These are phyloP conservation scores for Cladophialophora exuberans DNA, from an alignment of 2,329 filamentous ascomycete species.

Conservation along the genomic window DNA sequence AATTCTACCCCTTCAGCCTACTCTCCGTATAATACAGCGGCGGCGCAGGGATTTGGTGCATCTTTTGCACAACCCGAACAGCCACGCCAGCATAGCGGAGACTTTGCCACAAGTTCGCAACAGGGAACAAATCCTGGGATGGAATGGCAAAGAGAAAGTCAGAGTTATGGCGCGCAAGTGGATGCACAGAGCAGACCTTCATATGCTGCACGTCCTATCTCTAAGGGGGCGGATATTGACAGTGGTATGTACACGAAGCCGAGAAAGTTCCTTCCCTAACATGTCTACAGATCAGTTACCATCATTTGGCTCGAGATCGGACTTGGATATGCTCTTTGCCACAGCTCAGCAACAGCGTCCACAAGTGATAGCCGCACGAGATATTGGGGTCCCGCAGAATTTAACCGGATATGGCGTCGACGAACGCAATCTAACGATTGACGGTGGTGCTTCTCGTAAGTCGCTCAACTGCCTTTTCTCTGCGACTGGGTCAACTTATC, in stretches of 20 bases:
- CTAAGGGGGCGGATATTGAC: constrained; percentile 9
- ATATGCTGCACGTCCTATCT: not conserved
- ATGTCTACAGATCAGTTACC: constrained; percentile 22
- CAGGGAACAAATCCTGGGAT: constrained; percentile 2
- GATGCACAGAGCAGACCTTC: constrained; percentile 6
- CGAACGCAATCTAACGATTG: constrained; percentile 6
- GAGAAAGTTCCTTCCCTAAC: constrained; percentile 6
- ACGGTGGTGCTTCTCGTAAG: constrained; percentile 27
- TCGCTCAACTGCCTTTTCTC: not conserved
- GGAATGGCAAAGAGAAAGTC: constrained; percentile 8
- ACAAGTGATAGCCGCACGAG: not conserved
- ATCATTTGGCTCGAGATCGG: constrained; percentile 28
- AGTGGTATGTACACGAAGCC: constrained; percentile 12
- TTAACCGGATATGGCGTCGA: not conserved
- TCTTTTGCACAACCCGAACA: constrained; percentile 18
- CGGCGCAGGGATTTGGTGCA: constrained; percentile 4
- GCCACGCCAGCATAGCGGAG: constrained; percentile 5
- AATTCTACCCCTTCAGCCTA: constrained; percentile 23
- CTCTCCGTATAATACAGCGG: constrained; percentile 16
- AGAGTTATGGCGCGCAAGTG: constrained; percentile 11
- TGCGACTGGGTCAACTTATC: constrained; percentile 1
- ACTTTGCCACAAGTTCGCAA: constrained; percentile 6
- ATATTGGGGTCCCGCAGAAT: not conserved
- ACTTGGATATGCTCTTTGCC: constrained; percentile 27
- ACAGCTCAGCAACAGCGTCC: constrained; percentile 16